A percentile compares a stretch with the other conserved stretches of the same genome.
Conservation (phyloP, 805 yeast species). For the Starmerella gropengiesseri region DNA sequence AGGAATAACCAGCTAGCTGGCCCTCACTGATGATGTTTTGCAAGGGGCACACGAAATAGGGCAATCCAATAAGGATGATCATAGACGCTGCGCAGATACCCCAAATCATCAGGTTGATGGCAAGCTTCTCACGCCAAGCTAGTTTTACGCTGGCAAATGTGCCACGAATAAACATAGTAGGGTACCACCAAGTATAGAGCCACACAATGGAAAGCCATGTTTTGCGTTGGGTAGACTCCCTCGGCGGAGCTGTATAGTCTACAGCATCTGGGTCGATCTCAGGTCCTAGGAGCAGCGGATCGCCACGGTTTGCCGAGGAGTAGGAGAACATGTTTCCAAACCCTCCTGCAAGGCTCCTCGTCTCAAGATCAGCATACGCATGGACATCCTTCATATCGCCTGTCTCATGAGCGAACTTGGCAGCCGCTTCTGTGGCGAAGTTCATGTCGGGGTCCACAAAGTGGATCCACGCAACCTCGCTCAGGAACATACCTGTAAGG, state of each 20-base stretch:
- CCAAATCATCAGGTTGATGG: slow-evolving; percentile 36
- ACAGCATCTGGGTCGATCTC: slow-evolving; percentile 29
- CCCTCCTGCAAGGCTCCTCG: slow-evolving; percentile 29
- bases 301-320: slow-evolving; percentile 1
- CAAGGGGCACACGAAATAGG: slow-evolving; percentile 33
- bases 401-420: slow-evolving; percentile 21
- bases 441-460: slow-evolving; percentile 32
- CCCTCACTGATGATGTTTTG: slow-evolving; percentile 30
- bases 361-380: slow-evolving; percentile 27
- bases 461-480: slow-evolving; percentile 34
- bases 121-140: slow-evolving; percentile 37
- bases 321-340: slow-evolving; percentile 32
- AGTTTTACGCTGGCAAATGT: slow-evolving; percentile 31
- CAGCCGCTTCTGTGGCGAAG: slow-evolving; percentile 29
- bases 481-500: slow-evolving; percentile 33
- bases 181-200: slow-evolving; percentile 34
- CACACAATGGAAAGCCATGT: slow-evolving; percentile 33
- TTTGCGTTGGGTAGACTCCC: slow-evolving; percentile 27
- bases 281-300: slow-evolving; percentile 1
- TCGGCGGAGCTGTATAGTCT: slow-evolving; percentile 25
- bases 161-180: slow-evolving; percentile 30
- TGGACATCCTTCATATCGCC: slow-evolving; percentile 19
- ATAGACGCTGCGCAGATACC: slow-evolving; percentile 29
- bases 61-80: slow-evolving; percentile 32
- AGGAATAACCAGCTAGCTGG: slow-evolving; percentile 29